Evolutionary conservation across 75 land plant genomes (phyloP).

Genomic region (Pseudotsuga menziesii): DNA sequence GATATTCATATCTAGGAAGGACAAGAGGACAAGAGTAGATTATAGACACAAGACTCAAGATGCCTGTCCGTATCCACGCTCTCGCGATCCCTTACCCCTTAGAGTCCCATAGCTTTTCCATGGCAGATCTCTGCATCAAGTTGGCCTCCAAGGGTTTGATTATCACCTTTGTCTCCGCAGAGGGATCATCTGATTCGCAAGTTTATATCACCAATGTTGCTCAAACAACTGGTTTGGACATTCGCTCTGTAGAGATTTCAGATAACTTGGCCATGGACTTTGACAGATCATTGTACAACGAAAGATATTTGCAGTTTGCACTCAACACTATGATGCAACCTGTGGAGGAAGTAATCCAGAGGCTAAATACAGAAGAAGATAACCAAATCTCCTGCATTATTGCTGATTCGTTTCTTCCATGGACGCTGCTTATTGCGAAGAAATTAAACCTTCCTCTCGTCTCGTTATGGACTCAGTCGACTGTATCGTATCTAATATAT

Average conservation of each 20-base stretch:
- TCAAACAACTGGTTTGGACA: background rate
- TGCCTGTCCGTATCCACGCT: background rate
- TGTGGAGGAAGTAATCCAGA: background rate
- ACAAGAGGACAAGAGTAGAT: too few relatives aligned
- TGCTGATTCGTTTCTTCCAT: constrained; percentile 7
- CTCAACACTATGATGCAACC: constrained; percentile 1
- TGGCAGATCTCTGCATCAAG: constrained; percentile 6
- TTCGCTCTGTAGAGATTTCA: constrained; percentile 1
- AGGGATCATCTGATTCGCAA: background rate
- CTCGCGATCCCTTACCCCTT: constrained; percentile 4
- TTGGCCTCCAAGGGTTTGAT: background rate
- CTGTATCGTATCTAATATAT: background rate
- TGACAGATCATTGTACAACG: constrained; percentile 6
- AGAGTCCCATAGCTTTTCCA: background rate
- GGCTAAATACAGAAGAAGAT: background rate
- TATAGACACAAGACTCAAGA: background rate
- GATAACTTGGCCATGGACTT: background rate
- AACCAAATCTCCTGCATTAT: constrained; percentile 3
- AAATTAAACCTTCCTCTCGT: constrained; percentile 1
- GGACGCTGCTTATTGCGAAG: constrained; percentile 1
- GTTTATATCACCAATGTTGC: background rate
- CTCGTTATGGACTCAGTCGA: background rate
- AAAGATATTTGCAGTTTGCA: background rate
- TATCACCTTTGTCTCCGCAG: background rate
- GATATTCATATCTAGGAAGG: too few relatives aligned